A percentile compares a stretch with the other conserved stretches of the same genome.
Evolutionary conservation across 2,329 filamentous ascomycete genomes (phyloP).

Genomic region (Fusarium irregulare): DNA sequence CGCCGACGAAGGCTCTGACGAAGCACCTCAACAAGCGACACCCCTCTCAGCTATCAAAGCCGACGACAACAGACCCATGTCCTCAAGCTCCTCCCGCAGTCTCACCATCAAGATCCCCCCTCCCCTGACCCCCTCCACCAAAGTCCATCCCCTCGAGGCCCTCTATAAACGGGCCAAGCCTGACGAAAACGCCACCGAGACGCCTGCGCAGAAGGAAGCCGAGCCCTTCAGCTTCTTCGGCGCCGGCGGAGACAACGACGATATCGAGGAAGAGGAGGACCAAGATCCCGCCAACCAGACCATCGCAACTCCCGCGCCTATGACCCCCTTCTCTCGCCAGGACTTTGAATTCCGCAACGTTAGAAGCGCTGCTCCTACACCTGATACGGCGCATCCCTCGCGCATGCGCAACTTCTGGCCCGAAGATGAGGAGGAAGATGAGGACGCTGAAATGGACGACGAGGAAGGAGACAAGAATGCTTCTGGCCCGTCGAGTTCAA

Average conservation of each 20-base stretch:
- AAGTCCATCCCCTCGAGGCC: constrained; percentile 87
- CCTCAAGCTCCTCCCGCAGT: constrained; percentile 61
- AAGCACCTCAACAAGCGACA: constrained; percentile 33
- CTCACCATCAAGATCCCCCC: constrained; percentile 67
- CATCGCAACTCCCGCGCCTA: constrained; percentile 62
- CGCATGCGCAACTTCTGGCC: constrained; percentile 71
- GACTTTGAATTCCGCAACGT: constrained; percentile 80
- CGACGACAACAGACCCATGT: constrained; percentile 58
- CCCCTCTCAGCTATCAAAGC: constrained; percentile 44
- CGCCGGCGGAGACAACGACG: constrained; percentile 57
- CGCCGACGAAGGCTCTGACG: constrained; percentile 11
- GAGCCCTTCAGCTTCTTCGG: constrained; percentile 84
- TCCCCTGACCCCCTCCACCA: constrained; percentile 58
- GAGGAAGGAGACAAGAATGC: constrained; percentile 46
- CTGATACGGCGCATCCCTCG: constrained; percentile 85
- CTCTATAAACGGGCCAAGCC: constrained; percentile 82
- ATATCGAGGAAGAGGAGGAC: constrained; percentile 62
- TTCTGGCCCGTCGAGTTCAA: constrained; percentile 46
- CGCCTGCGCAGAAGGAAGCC: constrained; percentile 57
- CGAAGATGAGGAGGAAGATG: constrained; percentile 52
- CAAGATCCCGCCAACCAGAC: constrained; percentile 58
- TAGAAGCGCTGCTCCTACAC: constrained; percentile 93
- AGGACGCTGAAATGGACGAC: constrained; percentile 48
- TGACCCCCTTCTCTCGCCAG: constrained; percentile 84
- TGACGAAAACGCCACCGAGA: constrained; percentile 51